These are phyloP conservation scores for Podaxis sp. DNA, from an alignment of 768 basidiomycete genomes.

Conservation along the genomic window DNA sequence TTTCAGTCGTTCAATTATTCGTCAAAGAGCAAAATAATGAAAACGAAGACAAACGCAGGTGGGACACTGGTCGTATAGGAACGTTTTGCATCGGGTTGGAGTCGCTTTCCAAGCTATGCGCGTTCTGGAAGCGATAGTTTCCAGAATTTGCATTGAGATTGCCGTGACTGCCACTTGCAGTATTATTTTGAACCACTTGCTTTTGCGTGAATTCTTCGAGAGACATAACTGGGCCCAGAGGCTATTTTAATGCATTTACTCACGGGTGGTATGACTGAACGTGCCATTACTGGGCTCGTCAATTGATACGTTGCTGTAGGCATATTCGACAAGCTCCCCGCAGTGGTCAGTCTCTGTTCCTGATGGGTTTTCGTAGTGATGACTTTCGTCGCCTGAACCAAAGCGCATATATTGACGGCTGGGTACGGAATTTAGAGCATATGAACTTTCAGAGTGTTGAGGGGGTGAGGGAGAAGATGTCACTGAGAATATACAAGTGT, in stretches of 20 bases:
- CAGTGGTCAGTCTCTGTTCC: background rate
- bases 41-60: slow-evolving; percentile 55
- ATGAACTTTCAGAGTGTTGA: slow-evolving; percentile 18
- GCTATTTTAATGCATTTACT: background rate
- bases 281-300: background rate
- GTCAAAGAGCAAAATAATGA: background rate
- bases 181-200: background rate
- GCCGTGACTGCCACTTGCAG: background rate
- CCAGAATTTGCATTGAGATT: background rate
- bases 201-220: background rate
- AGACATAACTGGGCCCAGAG: background rate
- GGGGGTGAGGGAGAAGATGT: slow-evolving; percentile 36
- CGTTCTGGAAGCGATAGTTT: background rate
- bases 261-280: background rate
- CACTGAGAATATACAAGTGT: slow-evolving; percentile 16
- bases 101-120: background rate
- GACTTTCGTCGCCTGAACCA: background rate
- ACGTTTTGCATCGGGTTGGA: slow-evolving; percentile 34
- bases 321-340: background rate
- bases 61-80: slow-evolving; percentile 66
- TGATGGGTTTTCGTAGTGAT: background rate
- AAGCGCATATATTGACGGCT: background rate
- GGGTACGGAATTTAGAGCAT: background rate
- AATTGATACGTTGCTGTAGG: background rate
- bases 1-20: slow-evolving; percentile 30